A percentile compares a stretch with the other conserved stretches of the same genome.
Evolutionary conservation across 148 eudicot genomes (phyloP).

Genomic region (Chenopodium album): DNA sequence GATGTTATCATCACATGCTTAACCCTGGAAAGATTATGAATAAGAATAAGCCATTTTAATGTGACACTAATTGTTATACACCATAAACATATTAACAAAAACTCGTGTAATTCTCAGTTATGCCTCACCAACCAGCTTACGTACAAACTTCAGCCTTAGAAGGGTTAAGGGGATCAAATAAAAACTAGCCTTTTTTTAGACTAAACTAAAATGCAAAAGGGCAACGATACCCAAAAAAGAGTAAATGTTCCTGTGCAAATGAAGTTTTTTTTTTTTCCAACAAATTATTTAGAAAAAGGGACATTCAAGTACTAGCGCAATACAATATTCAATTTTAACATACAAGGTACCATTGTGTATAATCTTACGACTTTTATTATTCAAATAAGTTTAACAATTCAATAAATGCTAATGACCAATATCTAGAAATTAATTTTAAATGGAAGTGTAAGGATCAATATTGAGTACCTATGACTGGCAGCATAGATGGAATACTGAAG

Average conservation of each 20-base stretch:
- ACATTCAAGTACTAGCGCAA: neutral
- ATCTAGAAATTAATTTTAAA: neutral
- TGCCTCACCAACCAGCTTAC: neutral
- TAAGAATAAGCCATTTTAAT: neutral
- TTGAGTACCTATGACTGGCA: slow-evolving; percentile 58
- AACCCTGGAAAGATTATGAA: slow-evolving; percentile 47
- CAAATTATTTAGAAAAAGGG: neutral
- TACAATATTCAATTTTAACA: neutral
- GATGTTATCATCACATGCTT: slow-evolving; percentile 88
- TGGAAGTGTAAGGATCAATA: neutral
- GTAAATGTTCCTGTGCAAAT: neutral
- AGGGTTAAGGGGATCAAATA: neutral
- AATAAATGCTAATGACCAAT: neutral
- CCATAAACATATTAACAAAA: neutral
- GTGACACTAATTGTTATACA: neutral
- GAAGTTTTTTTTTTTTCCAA: neutral
- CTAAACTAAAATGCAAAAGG: neutral
- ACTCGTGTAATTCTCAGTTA: neutral
- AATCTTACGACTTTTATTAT: neutral
- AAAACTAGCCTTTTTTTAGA: neutral
- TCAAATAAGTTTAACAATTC: neutral
- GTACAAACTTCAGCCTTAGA: neutral
- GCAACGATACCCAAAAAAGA: neutral
- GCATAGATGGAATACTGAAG: slow-evolving; percentile 92
- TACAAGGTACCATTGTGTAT: neutral